Conservation (phyloP, 2,329 filamentous ascomycete genomes). For the Dactylellina cionopaga region DNA sequence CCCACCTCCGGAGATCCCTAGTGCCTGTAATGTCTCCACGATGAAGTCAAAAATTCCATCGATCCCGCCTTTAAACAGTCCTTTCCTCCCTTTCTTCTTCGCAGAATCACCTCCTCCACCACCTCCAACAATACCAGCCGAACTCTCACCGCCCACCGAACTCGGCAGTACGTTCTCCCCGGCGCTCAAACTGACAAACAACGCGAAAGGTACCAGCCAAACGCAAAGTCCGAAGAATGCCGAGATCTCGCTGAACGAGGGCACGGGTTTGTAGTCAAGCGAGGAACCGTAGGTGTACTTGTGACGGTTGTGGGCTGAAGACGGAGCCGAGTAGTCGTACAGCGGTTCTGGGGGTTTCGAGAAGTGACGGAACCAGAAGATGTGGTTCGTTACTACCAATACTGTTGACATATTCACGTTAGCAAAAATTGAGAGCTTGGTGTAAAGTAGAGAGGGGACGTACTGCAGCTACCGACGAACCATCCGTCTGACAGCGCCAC, state of each 20-base stretch:
- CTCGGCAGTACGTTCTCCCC: conserved; percentile 94
- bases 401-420: conserved; percentile 63
- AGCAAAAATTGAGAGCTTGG: neutral
- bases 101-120: conserved; percentile 17
- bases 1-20: conserved; percentile 48
- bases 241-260: conserved; percentile 91
- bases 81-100: conserved; percentile 67
- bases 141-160: conserved; percentile 78
- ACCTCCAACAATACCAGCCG: conserved; percentile 53
- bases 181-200: conserved; percentile 93
- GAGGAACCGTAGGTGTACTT: conserved; percentile 56
- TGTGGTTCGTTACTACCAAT: conserved; percentile 89
- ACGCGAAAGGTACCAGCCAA: conserved; percentile 92
- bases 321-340: conserved; percentile 70
- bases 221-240: conserved; percentile 96
- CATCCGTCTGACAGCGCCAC: conserved; percentile 42
- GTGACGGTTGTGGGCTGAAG: conserved; percentile 67
- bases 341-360: conserved; percentile 70
- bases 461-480: conserved; percentile 49
- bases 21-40: conserved; percentile 59
- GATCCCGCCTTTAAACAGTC: conserved; percentile 74
- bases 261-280: conserved; percentile 67
- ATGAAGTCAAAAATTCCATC: conserved; percentile 69
- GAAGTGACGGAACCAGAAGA: conserved; percentile 95
- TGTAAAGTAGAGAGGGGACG: conserved; percentile 80